phyloP scores from a whole-genome alignment of 106 monocot species.

The Dendrobium catenatum region DNA sequence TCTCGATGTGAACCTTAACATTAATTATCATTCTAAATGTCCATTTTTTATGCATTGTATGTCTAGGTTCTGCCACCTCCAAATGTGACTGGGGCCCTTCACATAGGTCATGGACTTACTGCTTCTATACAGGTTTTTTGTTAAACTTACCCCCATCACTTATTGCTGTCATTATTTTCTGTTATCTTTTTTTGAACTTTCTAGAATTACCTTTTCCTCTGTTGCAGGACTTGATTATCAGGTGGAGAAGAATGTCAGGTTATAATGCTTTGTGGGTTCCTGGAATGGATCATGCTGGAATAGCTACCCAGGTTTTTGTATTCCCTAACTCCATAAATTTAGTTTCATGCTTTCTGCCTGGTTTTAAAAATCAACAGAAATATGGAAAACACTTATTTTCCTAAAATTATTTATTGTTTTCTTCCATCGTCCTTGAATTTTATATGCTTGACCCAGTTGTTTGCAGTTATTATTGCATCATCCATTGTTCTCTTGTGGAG shows the following conservation, averaged over 20 bases:
- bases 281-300: conserved; percentile 99
- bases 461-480: not conserved
- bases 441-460: not conserved
- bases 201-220: conserved; percentile 6
- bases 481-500: not conserved
- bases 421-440: not conserved
- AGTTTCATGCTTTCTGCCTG: not conserved
- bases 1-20: not conserved
- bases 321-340: not conserved
- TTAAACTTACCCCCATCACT: not conserved
- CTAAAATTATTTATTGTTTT: not conserved
- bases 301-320: conserved; percentile 80
- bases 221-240: conserved; percentile 71
- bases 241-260: conserved; percentile 93
- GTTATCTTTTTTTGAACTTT: not conserved
- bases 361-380: not conserved
- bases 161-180: not conserved
- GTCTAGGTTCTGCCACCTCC: conserved; percentile 90
- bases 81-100: conserved; percentile 89
- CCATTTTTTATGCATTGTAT: conserved; percentile 1
- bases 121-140: conserved; percentile 71
- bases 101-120: conserved; percentile 94
- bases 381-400: not conserved
- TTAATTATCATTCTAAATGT: not conserved
- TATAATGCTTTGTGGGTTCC: conserved; percentile 97